Percentiles rank a stretch among this genome's conserved stretches.
Conservation (phyloP, 148 eudicot genomes). For the Chenopodium formosanum region DNA sequence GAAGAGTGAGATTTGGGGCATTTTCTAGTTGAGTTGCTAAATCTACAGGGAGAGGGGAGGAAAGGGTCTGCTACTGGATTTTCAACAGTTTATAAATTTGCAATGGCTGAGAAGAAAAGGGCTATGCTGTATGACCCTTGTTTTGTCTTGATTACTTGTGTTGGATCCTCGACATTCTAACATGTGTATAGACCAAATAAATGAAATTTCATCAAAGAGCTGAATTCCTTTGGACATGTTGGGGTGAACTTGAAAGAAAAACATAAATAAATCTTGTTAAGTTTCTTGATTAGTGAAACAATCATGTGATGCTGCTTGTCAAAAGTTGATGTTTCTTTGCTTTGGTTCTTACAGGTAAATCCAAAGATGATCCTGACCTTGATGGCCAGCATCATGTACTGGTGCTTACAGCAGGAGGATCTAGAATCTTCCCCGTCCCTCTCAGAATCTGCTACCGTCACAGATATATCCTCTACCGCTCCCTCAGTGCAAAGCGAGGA, state of each 20-base stretch:
- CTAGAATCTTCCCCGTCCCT: slow-evolving; percentile 46
- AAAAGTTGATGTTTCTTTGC: neutral
- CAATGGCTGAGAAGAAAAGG: neutral
- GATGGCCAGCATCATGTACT: slow-evolving; percentile 87
- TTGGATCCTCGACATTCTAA: neutral
- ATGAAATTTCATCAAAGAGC: neutral
- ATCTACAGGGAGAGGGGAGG: neutral
- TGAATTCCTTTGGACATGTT: neutral
- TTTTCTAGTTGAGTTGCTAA: neutral
- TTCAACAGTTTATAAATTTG: neutral
- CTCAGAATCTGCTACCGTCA: slow-evolving; percentile 40
- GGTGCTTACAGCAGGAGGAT: slow-evolving; percentile 86
- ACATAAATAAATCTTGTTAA: neutral
- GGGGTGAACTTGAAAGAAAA: neutral
- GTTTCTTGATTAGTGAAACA: neutral
- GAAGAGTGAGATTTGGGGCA: neutral
- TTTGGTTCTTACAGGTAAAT: slow-evolving; percentile 53
- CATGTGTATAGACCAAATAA: neutral
- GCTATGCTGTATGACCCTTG: neutral
- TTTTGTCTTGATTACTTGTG: neutral
- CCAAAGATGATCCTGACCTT: slow-evolving; percentile 84
- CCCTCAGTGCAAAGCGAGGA: slow-evolving; percentile 58
- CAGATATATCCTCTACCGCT: slow-evolving; percentile 57
- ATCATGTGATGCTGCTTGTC: neutral
- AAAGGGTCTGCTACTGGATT: neutral